A percentile compares a stretch with the other conserved stretches of the same genome.
Conservation (phyloP, 2,329 filamentous ascomycete genomes). For the Colletotrichum limetticola region DNA sequence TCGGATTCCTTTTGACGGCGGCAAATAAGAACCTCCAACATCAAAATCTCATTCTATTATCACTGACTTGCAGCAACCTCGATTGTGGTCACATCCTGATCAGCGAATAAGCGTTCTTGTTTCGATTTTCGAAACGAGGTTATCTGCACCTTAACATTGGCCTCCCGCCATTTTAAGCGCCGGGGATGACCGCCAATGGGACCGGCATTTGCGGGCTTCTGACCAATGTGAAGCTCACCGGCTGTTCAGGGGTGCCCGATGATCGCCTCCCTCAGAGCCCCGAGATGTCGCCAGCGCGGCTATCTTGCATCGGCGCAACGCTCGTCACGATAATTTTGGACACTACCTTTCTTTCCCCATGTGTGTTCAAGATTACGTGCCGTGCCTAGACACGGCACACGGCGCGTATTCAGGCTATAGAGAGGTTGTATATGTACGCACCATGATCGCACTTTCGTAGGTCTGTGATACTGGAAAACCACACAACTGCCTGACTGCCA, state of each 20-base stretch:
- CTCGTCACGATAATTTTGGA: conserved; percentile 30
- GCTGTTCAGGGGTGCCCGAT: conserved; percentile 1
- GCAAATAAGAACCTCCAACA: conserved; percentile 2
- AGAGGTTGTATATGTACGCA: conserved; percentile 26
- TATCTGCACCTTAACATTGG: conserved; percentile 8
- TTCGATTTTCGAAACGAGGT: background rate
- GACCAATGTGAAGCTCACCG: conserved; percentile 21
- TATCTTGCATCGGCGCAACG: conserved; percentile 36
- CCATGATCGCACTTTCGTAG: background rate
- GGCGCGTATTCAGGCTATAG: conserved; percentile 1
- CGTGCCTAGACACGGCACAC: background rate
- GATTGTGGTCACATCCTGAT: background rate
- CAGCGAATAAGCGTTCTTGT: conserved; percentile 6
- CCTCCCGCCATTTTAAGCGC: conserved; percentile 27
- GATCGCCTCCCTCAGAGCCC: conserved; percentile 9
- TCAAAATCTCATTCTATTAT: background rate
- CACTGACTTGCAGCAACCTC: conserved; percentile 4
- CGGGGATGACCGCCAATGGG: conserved; percentile 20
- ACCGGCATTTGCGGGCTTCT: conserved; percentile 27
- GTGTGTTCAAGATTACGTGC: conserved; percentile 14
- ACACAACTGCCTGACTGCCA: background rate
- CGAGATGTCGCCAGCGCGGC: conserved; percentile 30
- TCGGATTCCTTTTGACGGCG: conserved; percentile 6
- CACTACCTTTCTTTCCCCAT: conserved; percentile 3
- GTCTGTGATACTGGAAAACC: background rate